Base-by-base conservation (phyloP, 768 basidiomycete species). In the Collybiopsis luxurians region DNA sequence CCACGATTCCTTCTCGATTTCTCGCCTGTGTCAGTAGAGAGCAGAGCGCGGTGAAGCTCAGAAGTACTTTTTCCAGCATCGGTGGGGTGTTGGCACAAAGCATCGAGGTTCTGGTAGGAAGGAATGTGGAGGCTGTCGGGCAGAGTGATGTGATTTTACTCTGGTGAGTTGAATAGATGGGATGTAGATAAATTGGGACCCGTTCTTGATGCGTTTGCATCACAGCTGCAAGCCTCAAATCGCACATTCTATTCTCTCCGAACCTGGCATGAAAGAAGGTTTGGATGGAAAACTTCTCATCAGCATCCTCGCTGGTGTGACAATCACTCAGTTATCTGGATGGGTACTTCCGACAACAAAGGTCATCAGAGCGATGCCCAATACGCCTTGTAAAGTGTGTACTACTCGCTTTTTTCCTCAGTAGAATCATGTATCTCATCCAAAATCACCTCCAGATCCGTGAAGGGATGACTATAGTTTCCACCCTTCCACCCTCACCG, bases 271-370 rank as follows among this genome's bases (percentile, higher is more conserved):
- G 73, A 75, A 77, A 49, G 88, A 92, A 54, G 95, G 93, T 1
- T 75, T 99, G 54, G 84, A 85, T 27, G 88, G 90, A 45, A 98
- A 98, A 72, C 83, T 98, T 1, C 77, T 99, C 58, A 91, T 98
- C 71, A 98, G 95, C 66, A 97, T 98, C 68, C 86, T 98, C 30
- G 95, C 97, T n/a, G 97, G 97, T 62, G 89, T 97, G 4, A 98
- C 90, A 27, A 89, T 98, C 61, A 60, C 76, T 31, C 95, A 98
- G 70, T 75, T 98, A 36, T 72, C 78, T 44, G 78, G 71, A 4
- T 90, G 89, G 89, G 90, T 95, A 30, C 75, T 76, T 24, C 79
- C 87, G 2, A 79, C 78, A n/a, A 93, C 92, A 42, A 86, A 83
- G 63, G 89, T 98, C 58, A 86, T 98, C 58, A 87, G 97, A 56